Base-by-base conservation (phyloP, 768 basidiomycete genomes). In the Chiua virens region DNA sequence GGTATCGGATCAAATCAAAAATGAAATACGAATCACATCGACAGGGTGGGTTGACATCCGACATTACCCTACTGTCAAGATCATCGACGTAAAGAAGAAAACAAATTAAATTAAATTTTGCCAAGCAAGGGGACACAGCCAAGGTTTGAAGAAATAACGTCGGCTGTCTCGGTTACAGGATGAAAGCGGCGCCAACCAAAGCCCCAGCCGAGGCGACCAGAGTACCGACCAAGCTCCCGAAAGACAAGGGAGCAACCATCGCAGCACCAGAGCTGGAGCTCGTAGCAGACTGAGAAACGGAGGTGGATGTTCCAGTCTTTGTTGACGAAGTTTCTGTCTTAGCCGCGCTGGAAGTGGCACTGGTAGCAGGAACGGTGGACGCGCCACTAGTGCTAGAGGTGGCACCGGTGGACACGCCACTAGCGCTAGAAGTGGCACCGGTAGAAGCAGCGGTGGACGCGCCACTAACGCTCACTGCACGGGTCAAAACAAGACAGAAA, bases 201-300 rank as follows among this genome's bases (percentile, higher is more conserved):
- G 51, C 53, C 21, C 64, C 68, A 15, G 60, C 64, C 1, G 66
- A 66, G 9, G 58, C 58, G 32, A 68, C 48, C 3, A 68, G 53
- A 18, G 56, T 54, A 14, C 64, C 60, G 1, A 68, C 35, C 8
- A 60, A 11, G 9, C 49, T 30, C 1, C 50, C 52, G 17, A 64
- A 50, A 1, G 68, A 54, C 42, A 66, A 43, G 0, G 68, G 57
- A 1, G 35, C 49, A 0, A 39, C 51, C 25, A 56, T 50, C 15
- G 66, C 68, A 22, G 53, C 67, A 17, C 58, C 54, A 15, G 59
- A 22, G 34, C 28, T 10, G 36, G 36, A 17, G 17, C 45, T 40
- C 11, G 48, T 22, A 1, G 45, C 7, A 22, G 57, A 39, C 3
- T 47, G 8, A 1, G 46, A 13, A 1, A 40, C 5, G 6, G 34